Base-by-base conservation (phyloP, 768 basidiomycete species). In the Serendipita vermifera region DNA sequence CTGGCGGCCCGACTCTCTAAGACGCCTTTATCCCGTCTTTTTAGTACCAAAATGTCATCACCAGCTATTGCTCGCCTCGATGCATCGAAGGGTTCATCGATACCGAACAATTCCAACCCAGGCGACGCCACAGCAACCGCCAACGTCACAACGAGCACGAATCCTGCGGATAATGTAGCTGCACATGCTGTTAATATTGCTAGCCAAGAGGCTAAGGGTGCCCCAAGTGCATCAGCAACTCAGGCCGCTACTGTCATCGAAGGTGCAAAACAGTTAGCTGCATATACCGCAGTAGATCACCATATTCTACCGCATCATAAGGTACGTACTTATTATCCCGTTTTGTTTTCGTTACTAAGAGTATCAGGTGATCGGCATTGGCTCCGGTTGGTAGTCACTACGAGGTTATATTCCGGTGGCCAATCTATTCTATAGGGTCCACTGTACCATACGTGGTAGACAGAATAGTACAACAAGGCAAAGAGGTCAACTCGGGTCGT, bases 391-490 rank as follows among this genome's bases (percentile, higher is more conserved):
- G 66, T 40, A 3, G 22, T 3, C 7, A 3, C 56, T 2, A 6
- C 36, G 5, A 43, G 9, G 20, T 31, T 64, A 54, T 67, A 55
- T 26, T 31, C 56, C 24, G n/a, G 29, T 41, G 46, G 22, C 56
- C 31, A 39, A 48, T 9, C 6, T 2, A 13, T n/a, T 33, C 20
- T 43, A 2, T 59, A 82, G 89, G 90, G 36, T 91, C 90, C 5
- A 97, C 92, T 1, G 92, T 97, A 0, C 90, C 91, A 2, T 99
- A 94, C 64, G 92, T 98, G 54, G 92, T 99, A 22, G 92, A 99
- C 62, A 77, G 92, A 54, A 93, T 99, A 57, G 77, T 90, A 9
- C 77, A 84, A 59, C 91, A 96, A 67, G 92, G 90, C 1, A 59
- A 64, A 13, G 80, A 78, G 32, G 72, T 77, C 11, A 99, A 99